phyloP scores from a whole-genome alignment of 106 monocot genomes.

The Platanthera guangdongensis region DNA sequence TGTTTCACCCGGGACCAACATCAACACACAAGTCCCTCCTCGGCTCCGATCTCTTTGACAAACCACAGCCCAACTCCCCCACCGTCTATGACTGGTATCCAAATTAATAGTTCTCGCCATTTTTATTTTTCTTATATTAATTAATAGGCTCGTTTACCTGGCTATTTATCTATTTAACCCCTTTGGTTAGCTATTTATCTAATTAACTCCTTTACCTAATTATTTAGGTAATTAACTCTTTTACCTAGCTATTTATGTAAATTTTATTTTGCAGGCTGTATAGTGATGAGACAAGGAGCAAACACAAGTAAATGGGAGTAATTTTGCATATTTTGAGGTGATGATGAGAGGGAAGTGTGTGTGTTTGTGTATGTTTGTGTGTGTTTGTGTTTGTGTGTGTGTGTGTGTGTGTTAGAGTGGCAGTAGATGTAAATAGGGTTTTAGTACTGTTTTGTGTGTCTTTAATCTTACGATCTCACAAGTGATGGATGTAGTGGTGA shows the following conservation, averaged over 20 bases:
- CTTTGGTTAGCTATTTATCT: background rate
- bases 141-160: background rate
- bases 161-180: background rate
- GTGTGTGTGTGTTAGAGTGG: background rate
- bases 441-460: background rate
- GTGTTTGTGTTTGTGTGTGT: too few relatives aligned
- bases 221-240: background rate
- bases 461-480: background rate
- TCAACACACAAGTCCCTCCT: conserved; percentile 55
- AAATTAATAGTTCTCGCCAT: background rate
- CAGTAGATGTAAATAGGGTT: background rate
- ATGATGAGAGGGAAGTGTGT: background rate
- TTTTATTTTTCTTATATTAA: background rate
- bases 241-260: background rate
- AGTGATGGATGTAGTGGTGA: background rate
- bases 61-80: conserved; percentile 86
- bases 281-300: conserved; percentile 70
- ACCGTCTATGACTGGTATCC: conserved; percentile 91
- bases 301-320: conserved; percentile 25
- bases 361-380: too few relatives aligned
- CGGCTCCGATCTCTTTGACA: conserved; percentile 67
- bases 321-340: background rate
- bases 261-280: conserved; percentile 48
- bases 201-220: background rate
- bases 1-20: conserved; percentile 95